Evolutionary conservation across 768 basidiomycete species (phyloP).

Genomic region (Cyathus striatus): DNA sequence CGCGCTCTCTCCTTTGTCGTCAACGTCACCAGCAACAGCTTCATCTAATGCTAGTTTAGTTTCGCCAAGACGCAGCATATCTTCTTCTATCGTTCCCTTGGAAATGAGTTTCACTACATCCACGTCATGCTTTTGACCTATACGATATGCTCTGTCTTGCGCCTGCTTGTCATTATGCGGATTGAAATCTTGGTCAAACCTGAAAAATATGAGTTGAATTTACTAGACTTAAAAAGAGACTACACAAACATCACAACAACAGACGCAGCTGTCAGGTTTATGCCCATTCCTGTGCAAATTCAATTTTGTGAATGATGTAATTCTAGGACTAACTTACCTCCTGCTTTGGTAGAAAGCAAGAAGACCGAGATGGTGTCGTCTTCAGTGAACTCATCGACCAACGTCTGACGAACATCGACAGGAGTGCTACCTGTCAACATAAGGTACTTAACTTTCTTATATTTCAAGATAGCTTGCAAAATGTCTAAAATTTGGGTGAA

Average conservation of each 20-base stretch:
- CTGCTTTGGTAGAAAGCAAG: constrained; percentile 88
- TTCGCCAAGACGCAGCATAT: constrained; percentile 85
- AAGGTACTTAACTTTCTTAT: constrained; percentile 68
- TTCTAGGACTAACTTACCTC: constrained; percentile 32
- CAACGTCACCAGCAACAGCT: constrained; percentile 82
- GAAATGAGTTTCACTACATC: constrained; percentile 94
- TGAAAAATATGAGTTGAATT: constrained; percentile 15
- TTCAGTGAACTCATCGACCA: constrained; percentile 95
- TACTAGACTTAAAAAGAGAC: constrained; percentile 4
- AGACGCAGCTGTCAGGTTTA: constrained; percentile 93
- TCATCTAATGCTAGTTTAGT: constrained; percentile 92
- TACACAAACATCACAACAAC: constrained; percentile 86
- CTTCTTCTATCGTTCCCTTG: constrained; percentile 91
- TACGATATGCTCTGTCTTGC: constrained; percentile 94
- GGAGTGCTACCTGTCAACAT: constrained; percentile 90
- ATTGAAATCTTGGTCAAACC: constrained; percentile 98
- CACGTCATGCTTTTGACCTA: constrained; percentile 91
- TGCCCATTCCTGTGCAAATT: constrained; percentile 70
- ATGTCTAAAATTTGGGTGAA: constrained; percentile 97
- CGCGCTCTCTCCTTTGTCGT: constrained; percentile 55
- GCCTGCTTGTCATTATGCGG: constrained; percentile 97
- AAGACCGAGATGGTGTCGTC: constrained; percentile 86
- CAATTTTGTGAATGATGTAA: background rate
- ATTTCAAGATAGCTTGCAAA: constrained; percentile 74
- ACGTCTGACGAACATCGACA: constrained; percentile 86